Conservation (phyloP, 2,329 filamentous ascomycete genomes). For the Myriosclerotinia scirpicola region DNA sequence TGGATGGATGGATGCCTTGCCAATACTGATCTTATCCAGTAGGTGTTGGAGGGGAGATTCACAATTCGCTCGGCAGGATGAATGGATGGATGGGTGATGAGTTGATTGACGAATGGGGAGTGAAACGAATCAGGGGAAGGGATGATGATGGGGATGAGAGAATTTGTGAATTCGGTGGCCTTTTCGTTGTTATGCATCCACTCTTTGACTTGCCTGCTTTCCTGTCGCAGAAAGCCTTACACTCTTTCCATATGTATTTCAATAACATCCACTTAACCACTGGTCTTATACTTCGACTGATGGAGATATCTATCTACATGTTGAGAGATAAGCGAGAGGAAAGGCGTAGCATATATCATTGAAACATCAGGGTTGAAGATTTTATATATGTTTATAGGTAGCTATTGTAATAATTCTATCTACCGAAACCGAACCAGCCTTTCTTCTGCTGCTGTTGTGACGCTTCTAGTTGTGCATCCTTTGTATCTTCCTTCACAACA, state of each 20-base stretch:
- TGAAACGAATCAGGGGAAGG: background rate
- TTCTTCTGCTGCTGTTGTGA: slow-evolving; percentile 55
- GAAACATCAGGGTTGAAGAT: too few relatives aligned
- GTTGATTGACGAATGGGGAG: background rate
- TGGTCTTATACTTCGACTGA: background rate
- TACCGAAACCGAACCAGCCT: slow-evolving; percentile 73
- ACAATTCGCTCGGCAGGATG: background rate
- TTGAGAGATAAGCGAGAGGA: background rate
- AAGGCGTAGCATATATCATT: background rate
- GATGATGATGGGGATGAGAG: background rate
- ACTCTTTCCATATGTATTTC: background rate
- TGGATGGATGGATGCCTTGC: slow-evolving; percentile 7
- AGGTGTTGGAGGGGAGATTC: background rate
- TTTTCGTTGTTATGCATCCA: background rate
- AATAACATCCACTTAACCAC: background rate
- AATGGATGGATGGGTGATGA: background rate
- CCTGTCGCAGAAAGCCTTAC: background rate
- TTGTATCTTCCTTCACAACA: slow-evolving; percentile 24
- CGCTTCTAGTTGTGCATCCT: slow-evolving; percentile 35
- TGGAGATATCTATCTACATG: background rate
- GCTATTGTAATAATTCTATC: slow-evolving; percentile 26
- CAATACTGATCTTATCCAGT: background rate
- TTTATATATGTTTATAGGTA: too few relatives aligned
- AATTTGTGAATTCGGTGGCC: background rate
- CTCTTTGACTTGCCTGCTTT: slow-evolving; percentile 8